Conservation (phyloP, 352 stramenopile species). For the Globisporangium viniferum region DNA sequence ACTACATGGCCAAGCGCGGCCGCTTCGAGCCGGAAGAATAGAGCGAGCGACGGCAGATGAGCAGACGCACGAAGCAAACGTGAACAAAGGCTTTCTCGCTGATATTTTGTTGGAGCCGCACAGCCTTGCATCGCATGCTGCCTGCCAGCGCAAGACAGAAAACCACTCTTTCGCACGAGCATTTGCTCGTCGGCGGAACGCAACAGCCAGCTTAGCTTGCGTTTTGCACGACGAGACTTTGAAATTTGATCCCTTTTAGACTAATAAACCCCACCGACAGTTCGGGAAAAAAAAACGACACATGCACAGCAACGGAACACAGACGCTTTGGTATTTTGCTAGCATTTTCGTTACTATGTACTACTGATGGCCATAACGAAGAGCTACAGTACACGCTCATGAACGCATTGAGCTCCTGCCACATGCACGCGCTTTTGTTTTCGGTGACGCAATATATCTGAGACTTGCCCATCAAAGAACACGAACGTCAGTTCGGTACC, state of each 20-base stretch:
- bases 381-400: too few relatives aligned
- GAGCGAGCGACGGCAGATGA: neutral
- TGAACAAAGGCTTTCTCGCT: neutral
- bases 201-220: too few relatives aligned
- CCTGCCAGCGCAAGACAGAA: neutral
- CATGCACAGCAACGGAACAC: neutral
- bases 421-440: too few relatives aligned
- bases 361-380: too few relatives aligned
- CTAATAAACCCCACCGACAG: neutral
- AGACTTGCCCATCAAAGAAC: neutral
- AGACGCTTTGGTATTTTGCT: neutral
- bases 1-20: slow-evolving; percentile 75
- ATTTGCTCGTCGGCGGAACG: neutral
- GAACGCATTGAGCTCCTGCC: too few relatives aligned
- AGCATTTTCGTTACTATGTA: too few relatives aligned
- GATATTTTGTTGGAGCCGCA: neutral
- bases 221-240: neutral
- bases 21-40: slow-evolving; percentile 50
- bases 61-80: neutral
- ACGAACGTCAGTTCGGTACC: neutral
- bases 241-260: neutral
- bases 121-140: neutral
- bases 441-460: too few relatives aligned
- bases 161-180: neutral
- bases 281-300: neutral